Percentiles rank a stretch among this genome's conserved stretches.
Evolutionary conservation across 139 green algal genomes (phyloP).

Genomic region (Desmodesmus armatus): DNA sequence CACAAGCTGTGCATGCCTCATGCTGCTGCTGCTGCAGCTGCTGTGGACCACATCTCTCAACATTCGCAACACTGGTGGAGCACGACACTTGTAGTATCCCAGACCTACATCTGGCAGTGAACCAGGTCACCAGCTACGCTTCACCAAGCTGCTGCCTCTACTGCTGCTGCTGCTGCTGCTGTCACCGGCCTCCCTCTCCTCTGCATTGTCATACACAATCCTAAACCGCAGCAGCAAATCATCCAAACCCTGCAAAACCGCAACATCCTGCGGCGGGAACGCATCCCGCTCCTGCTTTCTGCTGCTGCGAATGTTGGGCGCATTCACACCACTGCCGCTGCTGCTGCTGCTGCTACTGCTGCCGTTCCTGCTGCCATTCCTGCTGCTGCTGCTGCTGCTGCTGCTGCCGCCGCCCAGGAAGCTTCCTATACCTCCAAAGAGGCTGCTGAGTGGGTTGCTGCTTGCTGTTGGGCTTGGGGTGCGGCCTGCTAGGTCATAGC

Average conservation of each 20-base stretch:
- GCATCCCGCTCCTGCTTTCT: no score
- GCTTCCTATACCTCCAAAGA: neutral
- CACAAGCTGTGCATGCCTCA: neutral
- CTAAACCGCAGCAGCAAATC: neutral
- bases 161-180: neutral
- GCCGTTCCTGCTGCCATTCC: constrained; percentile 10
- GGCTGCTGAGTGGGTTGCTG: constrained; percentile 1
- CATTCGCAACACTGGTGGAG: neutral
- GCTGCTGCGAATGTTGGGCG: no score
- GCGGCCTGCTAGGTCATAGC: constrained; percentile 5
- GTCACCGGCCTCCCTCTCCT: neutral
- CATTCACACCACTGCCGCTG: no score
- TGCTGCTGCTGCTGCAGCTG: neutral
- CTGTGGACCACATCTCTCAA: neutral
- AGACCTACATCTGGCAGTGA: neutral
- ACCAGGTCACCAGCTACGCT: neutral
- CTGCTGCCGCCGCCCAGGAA: neutral
- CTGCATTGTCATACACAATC: neutral
- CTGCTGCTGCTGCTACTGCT: neutral
- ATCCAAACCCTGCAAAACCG: neutral
- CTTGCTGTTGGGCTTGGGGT: neutral
- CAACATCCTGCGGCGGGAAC: constrained; percentile 16
- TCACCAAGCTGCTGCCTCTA: neutral
- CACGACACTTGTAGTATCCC: neutral
- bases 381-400: neutral